These are phyloP conservation scores for Akanthomyces lecanii DNA, from an alignment of 2,329 filamentous ascomycete genomes.

Conservation along the genomic window DNA sequence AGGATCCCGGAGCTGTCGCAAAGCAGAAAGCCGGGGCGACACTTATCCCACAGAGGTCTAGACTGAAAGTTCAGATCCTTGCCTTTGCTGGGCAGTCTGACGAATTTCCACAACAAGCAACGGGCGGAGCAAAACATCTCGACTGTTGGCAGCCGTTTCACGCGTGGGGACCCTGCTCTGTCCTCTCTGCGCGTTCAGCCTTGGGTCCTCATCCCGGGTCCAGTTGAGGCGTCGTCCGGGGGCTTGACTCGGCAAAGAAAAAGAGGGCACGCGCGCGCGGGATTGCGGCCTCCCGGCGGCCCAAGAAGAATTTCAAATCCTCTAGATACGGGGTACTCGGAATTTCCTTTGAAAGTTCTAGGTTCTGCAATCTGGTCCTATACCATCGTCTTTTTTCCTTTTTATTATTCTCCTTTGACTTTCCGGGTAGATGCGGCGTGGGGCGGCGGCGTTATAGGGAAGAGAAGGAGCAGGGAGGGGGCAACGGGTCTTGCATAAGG, in stretches of 20 bases:
- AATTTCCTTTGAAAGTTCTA: too few relatives aligned
- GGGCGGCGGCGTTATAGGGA: neutral
- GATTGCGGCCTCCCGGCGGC: neutral
- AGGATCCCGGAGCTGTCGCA: neutral
- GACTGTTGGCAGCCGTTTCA: conserved; percentile 4
- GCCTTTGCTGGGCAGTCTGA: neutral
- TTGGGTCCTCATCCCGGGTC: neutral
- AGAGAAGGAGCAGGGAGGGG: neutral
- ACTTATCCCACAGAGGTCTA: too few relatives aligned
- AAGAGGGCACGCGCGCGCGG: neutral
- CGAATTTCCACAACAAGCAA: neutral
- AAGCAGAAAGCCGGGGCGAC: neutral
- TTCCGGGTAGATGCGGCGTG: neutral
- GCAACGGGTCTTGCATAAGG: neutral
- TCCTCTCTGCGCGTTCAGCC: neutral
- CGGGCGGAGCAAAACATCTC: neutral
- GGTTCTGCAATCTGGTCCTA: too few relatives aligned
- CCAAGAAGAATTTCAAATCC: too few relatives aligned
- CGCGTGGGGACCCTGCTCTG: neutral
- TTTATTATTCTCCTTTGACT: neutral
- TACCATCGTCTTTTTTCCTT: too few relatives aligned
- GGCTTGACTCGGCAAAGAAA: neutral
- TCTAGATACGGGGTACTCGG: too few relatives aligned
- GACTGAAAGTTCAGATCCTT: neutral
- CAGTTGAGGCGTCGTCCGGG: conserved; percentile 4